A percentile compares a stretch with the other conserved stretches of the same genome.
These are phyloP conservation scores for Schizothecium vesticola DNA, from an alignment of 495 filamentous ascomycete genomes.

Conservation along the genomic window DNA sequence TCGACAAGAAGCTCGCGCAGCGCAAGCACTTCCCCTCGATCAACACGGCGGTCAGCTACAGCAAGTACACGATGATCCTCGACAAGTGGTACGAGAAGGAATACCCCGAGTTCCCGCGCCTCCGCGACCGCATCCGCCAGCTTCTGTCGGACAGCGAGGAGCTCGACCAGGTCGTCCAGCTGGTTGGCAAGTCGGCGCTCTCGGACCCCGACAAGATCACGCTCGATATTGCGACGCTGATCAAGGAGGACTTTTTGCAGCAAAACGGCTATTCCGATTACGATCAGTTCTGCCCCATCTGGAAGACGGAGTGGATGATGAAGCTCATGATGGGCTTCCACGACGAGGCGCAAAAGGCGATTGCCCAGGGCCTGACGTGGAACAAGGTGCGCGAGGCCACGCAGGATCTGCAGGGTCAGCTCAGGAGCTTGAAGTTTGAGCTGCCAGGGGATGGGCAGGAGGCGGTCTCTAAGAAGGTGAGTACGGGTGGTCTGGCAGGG, in stretches of 20 bases:
- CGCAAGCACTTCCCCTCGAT: slow-evolving; percentile 99
- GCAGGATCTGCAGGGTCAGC: slow-evolving; percentile 69
- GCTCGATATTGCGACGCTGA: slow-evolving; percentile 79
- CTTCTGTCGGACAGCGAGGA: slow-evolving; percentile 92
- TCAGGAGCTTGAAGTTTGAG: slow-evolving; percentile 96
- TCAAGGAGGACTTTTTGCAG: slow-evolving; percentile 99
- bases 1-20: slow-evolving; percentile 98
- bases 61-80: slow-evolving; percentile 84
- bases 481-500: slow-evolving; percentile 17
- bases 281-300: slow-evolving; percentile 97
- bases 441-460: slow-evolving; percentile 72
- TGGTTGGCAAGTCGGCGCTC: slow-evolving; percentile 94
- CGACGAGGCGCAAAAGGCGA: slow-evolving; percentile 93
- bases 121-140: slow-evolving; percentile 88
- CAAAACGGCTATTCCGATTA: slow-evolving; percentile 99
- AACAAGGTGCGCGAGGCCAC: slow-evolving; percentile 87
- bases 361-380: slow-evolving; percentile 87
- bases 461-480: slow-evolving; percentile 69
- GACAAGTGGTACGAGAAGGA: slow-evolving; percentile 92
- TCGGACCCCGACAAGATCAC: slow-evolving; percentile 99
- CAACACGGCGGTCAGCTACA: slow-evolving; percentile 93
- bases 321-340: slow-evolving; percentile 97
- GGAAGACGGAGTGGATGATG: slow-evolving; percentile 99
- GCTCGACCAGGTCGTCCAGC: slow-evolving; percentile 95
- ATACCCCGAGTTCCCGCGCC: slow-evolving; percentile 86